These are phyloP conservation scores for Eucalyptus regnans DNA, from an alignment of 345 rosid species.

Conservation along the genomic window DNA sequence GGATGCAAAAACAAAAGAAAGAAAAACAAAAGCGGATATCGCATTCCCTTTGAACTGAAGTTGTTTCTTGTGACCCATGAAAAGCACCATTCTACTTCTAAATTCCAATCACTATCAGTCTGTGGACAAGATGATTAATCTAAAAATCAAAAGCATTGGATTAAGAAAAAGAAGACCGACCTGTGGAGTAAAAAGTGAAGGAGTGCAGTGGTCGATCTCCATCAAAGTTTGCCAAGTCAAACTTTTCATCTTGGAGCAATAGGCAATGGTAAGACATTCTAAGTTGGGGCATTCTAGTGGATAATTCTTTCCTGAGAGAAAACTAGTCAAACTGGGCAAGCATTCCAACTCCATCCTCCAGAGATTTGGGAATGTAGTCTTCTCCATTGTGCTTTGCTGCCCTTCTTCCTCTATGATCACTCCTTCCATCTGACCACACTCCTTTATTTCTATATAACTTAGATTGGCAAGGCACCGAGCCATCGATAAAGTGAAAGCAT, in stretches of 20 bases:
- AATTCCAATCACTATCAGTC: neutral
- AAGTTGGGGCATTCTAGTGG: rapidly evolving
- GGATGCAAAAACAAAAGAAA: neutral
- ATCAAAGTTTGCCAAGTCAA: neutral
- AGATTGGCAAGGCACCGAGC: neutral
- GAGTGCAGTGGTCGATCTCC: neutral
- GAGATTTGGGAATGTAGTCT: rapidly evolving
- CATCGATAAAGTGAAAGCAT: neutral
- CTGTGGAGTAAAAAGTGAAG: neutral
- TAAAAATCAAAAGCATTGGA: neutral
- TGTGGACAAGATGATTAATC: neutral
- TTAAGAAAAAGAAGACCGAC: neutral
- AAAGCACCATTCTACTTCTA: neutral
- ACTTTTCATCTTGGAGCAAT: neutral
- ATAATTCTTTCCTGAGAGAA: neutral
- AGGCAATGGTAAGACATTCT: neutral
- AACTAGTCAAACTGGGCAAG: neutral
- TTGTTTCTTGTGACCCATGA: rapidly evolving
- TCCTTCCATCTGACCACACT: neutral
- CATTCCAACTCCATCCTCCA: rapidly evolving
- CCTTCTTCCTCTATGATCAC: neutral
- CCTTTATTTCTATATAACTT: rapidly evolving
- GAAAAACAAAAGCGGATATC: rapidly evolving
- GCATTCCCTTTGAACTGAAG: neutral
- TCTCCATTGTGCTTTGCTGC: rapidly evolving